Evolutionary conservation across 2,329 filamentous ascomycete species (phyloP).

Genomic region (Aureobasidium melanogenum): DNA sequence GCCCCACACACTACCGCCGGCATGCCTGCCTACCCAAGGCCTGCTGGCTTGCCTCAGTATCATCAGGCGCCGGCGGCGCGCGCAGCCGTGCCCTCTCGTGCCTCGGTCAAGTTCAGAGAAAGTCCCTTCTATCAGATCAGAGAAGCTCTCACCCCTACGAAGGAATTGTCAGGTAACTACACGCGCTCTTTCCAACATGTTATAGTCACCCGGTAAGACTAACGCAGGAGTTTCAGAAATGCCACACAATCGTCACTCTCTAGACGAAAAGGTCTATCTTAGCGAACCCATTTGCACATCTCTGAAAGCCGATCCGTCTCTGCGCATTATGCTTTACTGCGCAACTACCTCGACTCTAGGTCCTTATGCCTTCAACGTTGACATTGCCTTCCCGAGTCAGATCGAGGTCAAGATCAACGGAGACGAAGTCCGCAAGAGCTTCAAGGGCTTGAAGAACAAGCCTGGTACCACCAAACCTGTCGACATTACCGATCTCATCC

Average conservation of each 20-base stretch:
- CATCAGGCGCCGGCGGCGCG: neutral
- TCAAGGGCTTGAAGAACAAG: constrained; percentile 91
- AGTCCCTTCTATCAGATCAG: constrained; percentile 79
- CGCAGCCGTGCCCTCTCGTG: neutral
- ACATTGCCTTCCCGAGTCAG: constrained; percentile 85
- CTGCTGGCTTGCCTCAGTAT: neutral
- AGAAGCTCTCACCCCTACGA: constrained; percentile 54
- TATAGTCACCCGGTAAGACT: constrained; percentile 25
- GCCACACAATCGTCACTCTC: constrained; percentile 50
- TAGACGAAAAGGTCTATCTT: constrained; percentile 50
- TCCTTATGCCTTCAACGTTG: constrained; percentile 45
- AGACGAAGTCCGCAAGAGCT: constrained; percentile 82
- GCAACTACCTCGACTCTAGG: constrained; percentile 45
- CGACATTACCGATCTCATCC: constrained; percentile 73
- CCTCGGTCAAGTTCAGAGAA: neutral
- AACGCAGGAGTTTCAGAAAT: constrained; percentile 38
- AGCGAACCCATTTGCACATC: constrained; percentile 45
- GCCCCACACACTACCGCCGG: neutral
- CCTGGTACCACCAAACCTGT: constrained; percentile 88
- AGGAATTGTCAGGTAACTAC: constrained; percentile 62
- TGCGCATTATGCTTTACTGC: constrained; percentile 77
- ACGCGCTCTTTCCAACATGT: neutral
- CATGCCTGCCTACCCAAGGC: neutral
- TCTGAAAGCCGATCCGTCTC: constrained; percentile 51
- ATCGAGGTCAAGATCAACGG: constrained; percentile 87